Base-by-base conservation (phyloP, 2,329 filamentous ascomycete genomes). In the Stemphylium beticola region DNA sequence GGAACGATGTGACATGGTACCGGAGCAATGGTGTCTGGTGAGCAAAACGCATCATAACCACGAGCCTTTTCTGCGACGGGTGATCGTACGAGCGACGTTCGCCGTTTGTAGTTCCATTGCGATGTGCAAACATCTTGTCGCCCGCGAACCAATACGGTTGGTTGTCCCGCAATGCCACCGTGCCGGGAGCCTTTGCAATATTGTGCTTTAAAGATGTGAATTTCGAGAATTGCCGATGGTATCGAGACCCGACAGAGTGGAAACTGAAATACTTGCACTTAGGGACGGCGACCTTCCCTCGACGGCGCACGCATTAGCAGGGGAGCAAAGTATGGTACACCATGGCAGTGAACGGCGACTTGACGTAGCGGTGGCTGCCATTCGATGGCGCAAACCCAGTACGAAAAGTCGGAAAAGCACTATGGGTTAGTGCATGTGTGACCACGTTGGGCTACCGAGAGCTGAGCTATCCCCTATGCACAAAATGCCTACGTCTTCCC, bases 261-360 rank as follows among this genome's bases (percentile, higher is more conserved):
- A 15, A 49, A 37, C 31, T 37, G 50, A 36, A 48, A 41, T 37
- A 37, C 32, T 32, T 15, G 36, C 9, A 15, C 14, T 31, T 29
- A 20, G 20, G 31, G 14, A 41, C 44, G 44, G 44, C 48, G 43
- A 41, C 37, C 37, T 36, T 39, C 45, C 43, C 36, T 18, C 39
- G 47, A 31, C 39, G 46, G 51, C 34, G 51, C 24, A n/a, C 18
- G 37, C 29, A 6, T 49, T 54, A 42, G 51, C 18, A 18, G 22
- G 20, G 18, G 17, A 37, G 31, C 39, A 31, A 17, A 44, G 40
- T 37, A 32, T 39, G 50, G 43, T 48, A 32, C 29, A 53, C 49
- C 44, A 47, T 53, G 49, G 49, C 12, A 48, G 24, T 53, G 43
- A 29, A 53, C 43, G 49, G 49, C 43, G 42, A 46, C 29, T 34